Percentiles rank a stretch among this genome's conserved stretches.
Evolutionary conservation across 2,329 filamentous ascomycete genomes (phyloP).

Genomic region (Botrytis galanthina): DNA sequence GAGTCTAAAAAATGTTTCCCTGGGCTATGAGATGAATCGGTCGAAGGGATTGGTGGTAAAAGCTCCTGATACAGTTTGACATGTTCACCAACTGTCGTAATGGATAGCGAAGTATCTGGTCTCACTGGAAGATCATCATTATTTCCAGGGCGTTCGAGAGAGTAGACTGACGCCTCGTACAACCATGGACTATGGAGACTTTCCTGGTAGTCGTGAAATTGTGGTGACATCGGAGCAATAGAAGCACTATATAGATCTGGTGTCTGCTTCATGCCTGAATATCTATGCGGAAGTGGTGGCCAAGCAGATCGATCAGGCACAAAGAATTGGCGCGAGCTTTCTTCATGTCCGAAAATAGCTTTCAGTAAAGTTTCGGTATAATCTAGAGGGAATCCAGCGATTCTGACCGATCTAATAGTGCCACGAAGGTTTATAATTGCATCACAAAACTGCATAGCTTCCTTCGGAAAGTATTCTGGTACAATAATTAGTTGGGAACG

Average conservation of each 20-base stretch:
- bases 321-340: not conserved
- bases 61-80: slow-evolving; percentile 13
- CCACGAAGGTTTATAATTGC: slow-evolving; percentile 24
- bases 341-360: slow-evolving; percentile 23
- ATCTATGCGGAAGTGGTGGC: slow-evolving; percentile 17
- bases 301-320: slow-evolving; percentile 20
- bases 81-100: not conserved
- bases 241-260: not conserved
- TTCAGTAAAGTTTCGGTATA: slow-evolving; percentile 24
- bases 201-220: not conserved
- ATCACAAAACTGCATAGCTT: slow-evolving; percentile 25
- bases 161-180: slow-evolving; percentile 11
- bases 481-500: not conserved
- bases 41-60: not conserved
- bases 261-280: not conserved
- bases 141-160: not conserved
- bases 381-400: slow-evolving; percentile 28
- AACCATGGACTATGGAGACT: not conserved
- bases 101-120: slow-evolving; percentile 10
- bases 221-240: not conserved
- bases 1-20: not conserved
- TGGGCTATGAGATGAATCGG: not conserved
- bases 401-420: slow-evolving; percentile 22
- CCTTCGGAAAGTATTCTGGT: slow-evolving; percentile 25
- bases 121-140: not conserved